Evolutionary conservation across 2,329 filamentous ascomycete genomes (phyloP).

Genomic region (Setomelanomma holmii): DNA sequence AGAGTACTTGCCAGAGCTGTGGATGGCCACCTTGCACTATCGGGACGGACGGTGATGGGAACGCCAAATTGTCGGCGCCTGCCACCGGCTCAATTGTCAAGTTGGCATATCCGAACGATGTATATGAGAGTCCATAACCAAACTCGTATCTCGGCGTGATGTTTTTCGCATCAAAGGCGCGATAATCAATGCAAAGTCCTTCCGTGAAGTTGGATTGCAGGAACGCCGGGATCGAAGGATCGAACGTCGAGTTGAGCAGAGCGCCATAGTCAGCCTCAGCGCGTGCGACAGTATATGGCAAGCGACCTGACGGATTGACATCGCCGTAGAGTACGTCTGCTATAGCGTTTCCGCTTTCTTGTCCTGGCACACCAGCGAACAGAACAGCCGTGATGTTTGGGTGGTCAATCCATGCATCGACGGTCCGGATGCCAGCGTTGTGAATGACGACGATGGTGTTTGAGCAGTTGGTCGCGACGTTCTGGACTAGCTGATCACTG

Average conservation of each 20-base stretch:
- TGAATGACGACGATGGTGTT: constrained; percentile 60
- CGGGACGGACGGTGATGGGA: constrained; percentile 14
- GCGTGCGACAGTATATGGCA: constrained; percentile 79
- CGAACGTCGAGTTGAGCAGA: constrained; percentile 57
- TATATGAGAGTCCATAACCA: constrained; percentile 77
- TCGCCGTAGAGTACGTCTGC: constrained; percentile 80
- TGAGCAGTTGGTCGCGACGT: constrained; percentile 54
- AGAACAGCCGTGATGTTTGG: constrained; percentile 82
- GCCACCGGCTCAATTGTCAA: constrained; percentile 61
- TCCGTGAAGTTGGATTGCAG: constrained; percentile 79
- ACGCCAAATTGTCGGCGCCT: constrained; percentile 45
- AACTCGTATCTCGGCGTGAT: constrained; percentile 78
- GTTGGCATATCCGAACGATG: constrained; percentile 74
- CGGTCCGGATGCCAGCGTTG: constrained; percentile 66
- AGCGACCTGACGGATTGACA: constrained; percentile 74
- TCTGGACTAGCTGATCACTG: constrained; percentile 49
- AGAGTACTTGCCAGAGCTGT: constrained; percentile 70
- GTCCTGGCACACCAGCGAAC: constrained; percentile 79
- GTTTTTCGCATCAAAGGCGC: constrained; percentile 70
- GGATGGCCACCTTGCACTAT: constrained; percentile 46
- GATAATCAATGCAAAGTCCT: constrained; percentile 82
- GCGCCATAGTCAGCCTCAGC: constrained; percentile 71
- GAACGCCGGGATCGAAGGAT: constrained; percentile 61
- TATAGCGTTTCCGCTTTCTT: constrained; percentile 80
- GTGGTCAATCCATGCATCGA: constrained; percentile 75